Percentiles rank a stretch among this genome's conserved stretches.
These are phyloP conservation scores for Kwoniella sp. DNA, from an alignment of 768 basidiomycete species.

Conservation along the genomic window DNA sequence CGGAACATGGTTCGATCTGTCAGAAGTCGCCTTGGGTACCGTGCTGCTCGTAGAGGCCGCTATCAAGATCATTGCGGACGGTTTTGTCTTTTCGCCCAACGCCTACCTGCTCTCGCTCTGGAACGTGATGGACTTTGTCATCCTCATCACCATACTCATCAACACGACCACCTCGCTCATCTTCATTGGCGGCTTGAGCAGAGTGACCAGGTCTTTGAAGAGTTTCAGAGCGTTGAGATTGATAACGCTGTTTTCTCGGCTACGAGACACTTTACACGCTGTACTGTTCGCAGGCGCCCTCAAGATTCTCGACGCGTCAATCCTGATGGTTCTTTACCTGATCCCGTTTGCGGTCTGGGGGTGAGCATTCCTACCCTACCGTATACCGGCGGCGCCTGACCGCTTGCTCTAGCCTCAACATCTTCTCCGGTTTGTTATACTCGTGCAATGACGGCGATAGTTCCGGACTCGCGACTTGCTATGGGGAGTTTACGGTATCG, in stretches of 20 bases:
- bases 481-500: conserved; percentile 64
- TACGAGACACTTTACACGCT: conserved; percentile 77
- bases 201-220: conserved; percentile 78
- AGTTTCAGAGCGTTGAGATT: conserved; percentile 81
- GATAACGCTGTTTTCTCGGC: conserved; percentile 80
- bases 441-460: conserved; percentile 69
- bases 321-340: conserved; percentile 70
- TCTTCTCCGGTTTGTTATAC: conserved; percentile 81
- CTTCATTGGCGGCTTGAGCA: conserved; percentile 71
- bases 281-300: conserved; percentile 78
- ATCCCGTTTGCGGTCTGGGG: conserved; percentile 52
- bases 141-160: conserved; percentile 70
- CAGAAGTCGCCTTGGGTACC: conserved; percentile 68
- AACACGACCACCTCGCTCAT: conserved; percentile 69
- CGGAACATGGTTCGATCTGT: conserved; percentile 80
- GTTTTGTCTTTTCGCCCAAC: conserved; percentile 65
- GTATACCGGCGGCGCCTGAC: not conserved
- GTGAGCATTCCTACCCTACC: conserved; percentile 20
- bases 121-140: conserved; percentile 84
- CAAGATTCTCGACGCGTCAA: conserved; percentile 81
- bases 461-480: conserved; percentile 62
- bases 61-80: conserved; percentile 89
- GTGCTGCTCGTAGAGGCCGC: conserved; percentile 71
- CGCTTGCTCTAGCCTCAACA: conserved; percentile 80
- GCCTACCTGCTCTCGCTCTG: conserved; percentile 87